phyloP scores from a whole-genome alignment of 495 filamentous ascomycete genomes.

The Chaetomium tenue region DNA sequence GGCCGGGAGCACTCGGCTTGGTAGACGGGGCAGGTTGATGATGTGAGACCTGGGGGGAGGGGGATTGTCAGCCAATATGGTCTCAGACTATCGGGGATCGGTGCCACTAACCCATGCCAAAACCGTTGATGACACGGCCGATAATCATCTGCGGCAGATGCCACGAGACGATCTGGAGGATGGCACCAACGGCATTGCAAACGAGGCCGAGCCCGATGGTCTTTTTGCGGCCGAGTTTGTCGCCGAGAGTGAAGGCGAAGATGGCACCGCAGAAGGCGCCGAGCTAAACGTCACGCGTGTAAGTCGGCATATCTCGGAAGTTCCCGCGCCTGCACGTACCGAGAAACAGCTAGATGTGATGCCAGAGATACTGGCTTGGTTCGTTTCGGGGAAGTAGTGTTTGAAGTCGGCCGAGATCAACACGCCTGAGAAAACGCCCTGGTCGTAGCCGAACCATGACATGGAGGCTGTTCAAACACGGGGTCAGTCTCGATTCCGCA shows the following conservation, averaged over 20 bases:
- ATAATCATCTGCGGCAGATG: slow-evolving; percentile 51
- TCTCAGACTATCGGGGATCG: not conserved
- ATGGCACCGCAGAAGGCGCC: slow-evolving; percentile 25
- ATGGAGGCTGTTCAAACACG: not conserved
- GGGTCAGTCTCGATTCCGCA: not conserved
- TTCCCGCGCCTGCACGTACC: not conserved
- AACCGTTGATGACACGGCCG: slow-evolving; percentile 35
- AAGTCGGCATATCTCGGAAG: not conserved
- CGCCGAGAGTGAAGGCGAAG: slow-evolving; percentile 11
- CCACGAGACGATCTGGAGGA: slow-evolving; percentile 38
- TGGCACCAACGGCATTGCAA: not conserved
- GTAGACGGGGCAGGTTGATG: slow-evolving; percentile 13
- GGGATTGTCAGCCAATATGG: not conserved
- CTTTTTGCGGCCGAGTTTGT: slow-evolving; percentile 8
- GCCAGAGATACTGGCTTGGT: slow-evolving; percentile 4
- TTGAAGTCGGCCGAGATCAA: slow-evolving; percentile 15
- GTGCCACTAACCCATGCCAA: slow-evolving; percentile 9
- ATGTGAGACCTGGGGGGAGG: slow-evolving; percentile 1
- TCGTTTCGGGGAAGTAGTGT: slow-evolving; percentile 9
- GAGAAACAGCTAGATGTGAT: slow-evolving; percentile 13
- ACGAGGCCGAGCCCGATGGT: slow-evolving; percentile 1
- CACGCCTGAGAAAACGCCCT: slow-evolving; percentile 13
- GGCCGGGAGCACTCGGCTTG: slow-evolving; percentile 13
- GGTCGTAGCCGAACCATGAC: slow-evolving; percentile 18
- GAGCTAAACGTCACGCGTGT: slow-evolving; percentile 39